Conservation (phyloP, 441 rosid genomes). For the Kokia cookei region DNA sequence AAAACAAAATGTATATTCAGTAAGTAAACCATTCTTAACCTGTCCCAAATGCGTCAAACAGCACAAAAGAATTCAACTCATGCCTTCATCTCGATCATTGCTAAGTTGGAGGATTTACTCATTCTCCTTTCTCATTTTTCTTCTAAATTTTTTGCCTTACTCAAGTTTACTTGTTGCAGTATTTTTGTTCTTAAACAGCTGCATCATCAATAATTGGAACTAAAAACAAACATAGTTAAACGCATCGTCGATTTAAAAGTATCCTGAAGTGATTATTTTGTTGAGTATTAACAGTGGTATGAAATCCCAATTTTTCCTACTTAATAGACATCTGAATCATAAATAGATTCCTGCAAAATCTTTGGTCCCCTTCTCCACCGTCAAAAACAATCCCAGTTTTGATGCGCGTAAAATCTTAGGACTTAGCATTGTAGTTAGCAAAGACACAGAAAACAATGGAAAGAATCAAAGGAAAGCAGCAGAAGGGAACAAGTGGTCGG, state of each 20-base stretch:
- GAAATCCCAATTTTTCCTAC: neutral
- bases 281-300: neutral
- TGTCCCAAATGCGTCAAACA: neutral
- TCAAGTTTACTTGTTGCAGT: too few relatives aligned
- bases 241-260: too few relatives aligned
- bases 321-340: neutral
- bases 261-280: too few relatives aligned
- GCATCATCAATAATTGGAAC: too few relatives aligned
- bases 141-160: too few relatives aligned
- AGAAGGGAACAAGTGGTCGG: slow-evolving; percentile 32
- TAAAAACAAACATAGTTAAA: too few relatives aligned
- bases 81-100: too few relatives aligned
- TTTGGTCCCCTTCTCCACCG: neutral
- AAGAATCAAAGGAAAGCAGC: neutral
- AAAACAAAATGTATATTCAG: too few relatives aligned
- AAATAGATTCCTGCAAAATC: neutral
- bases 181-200: too few relatives aligned
- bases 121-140: too few relatives aligned
- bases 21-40: neutral
- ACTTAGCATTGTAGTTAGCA: neutral
- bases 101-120: too few relatives aligned
- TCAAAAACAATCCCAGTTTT: neutral
- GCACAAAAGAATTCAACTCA: slow-evolving; percentile 33
- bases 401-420: neutral
- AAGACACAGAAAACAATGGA: neutral